These are phyloP conservation scores for Cerioporus squamosus DNA, from an alignment of 1,284 basidiomycete genomes.

Conservation along the genomic window DNA sequence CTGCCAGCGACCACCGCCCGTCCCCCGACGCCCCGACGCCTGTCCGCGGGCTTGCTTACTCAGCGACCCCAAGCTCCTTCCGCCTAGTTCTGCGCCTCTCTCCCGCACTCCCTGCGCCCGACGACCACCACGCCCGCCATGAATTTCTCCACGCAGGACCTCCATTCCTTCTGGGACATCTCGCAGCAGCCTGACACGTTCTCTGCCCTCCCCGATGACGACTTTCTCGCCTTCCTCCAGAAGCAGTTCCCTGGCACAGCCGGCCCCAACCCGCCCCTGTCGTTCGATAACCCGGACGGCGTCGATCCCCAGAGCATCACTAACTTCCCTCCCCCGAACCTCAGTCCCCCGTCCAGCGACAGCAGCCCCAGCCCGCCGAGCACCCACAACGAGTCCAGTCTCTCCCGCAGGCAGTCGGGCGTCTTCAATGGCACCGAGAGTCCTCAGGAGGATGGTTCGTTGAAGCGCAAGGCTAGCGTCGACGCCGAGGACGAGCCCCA, in stretches of 20 bases:
- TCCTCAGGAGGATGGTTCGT: conserved; percentile 40
- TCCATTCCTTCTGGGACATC: conserved; percentile 68
- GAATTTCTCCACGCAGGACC: conserved; percentile 35
- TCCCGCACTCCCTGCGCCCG: conserved; percentile 12
- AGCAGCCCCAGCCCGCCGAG: conserved; percentile 74
- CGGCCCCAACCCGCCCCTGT: conserved; percentile 26
- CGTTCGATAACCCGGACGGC: conserved; percentile 39
- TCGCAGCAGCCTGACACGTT: conserved; percentile 58
- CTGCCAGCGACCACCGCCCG: conserved; percentile 6
- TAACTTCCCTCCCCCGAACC: conserved; percentile 42
- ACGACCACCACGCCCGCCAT: conserved; percentile 29
- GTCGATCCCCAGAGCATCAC: conserved; percentile 62
- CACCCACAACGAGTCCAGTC: conserved; percentile 37
- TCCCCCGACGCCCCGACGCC: neutral
- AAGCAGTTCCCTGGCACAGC: conserved; percentile 61
- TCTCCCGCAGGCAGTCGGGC: conserved; percentile 38
- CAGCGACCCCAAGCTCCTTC: conserved; percentile 22
- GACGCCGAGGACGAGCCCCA: conserved; percentile 60
- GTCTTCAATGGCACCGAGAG: conserved; percentile 36
- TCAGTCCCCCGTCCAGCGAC: conserved; percentile 56
- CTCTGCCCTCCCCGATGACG: conserved; percentile 72
- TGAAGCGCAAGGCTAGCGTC: conserved; percentile 77
- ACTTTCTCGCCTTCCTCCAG: conserved; percentile 76
- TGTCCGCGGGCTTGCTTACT: conserved; percentile 15
- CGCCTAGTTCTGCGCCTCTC: conserved; percentile 15